Evolutionary conservation across 202 grass and related monocot species (phyloP), one percentile per base, ranked within the genome.

Genomic region (Elaeis oleifera): DNA sequence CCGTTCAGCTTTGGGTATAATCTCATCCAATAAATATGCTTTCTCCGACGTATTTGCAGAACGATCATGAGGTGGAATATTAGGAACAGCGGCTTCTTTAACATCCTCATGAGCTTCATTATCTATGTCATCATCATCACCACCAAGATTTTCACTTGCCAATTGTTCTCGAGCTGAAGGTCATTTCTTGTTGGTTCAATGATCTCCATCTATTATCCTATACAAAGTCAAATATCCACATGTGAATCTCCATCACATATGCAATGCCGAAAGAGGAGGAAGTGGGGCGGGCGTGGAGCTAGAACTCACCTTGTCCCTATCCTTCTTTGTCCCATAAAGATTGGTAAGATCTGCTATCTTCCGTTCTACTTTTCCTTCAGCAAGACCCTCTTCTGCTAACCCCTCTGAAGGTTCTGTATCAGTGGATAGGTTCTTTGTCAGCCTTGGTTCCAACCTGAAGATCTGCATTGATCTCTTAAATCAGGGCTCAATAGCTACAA

Each of bases 61-160:
- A 69, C 66, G 71, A 84, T 97, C 65, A 71, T 92, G 69, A 26
- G 94, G 94, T 53, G 94, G 94, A 92, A 97, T 92, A 60, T 84
- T 97, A 54, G 76, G 74, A 63, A 29, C 5, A 67, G 49, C 74
- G 68, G 31, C 29, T 66, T 57, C 50, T 52, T 56, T 75, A 50
- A 58, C 21, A 18, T 28, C 76, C 26, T 80, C 79, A 59, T 18
- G 73, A 65, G 63, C 17, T 63, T 76, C 68, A 55, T 57, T 71
- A 52, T 55, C 70, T n/a, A 7, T 25, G 13, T 63, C 65, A 39
- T 61, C 63, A 21, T 64, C 17, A 48, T 51, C 70, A 5, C 3
- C 50, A 18, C 60, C 15, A 3, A 17, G 20, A 24, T 61, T 50
- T 71, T 75, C 80, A 68, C 61, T 60, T 25, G 80, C 83, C 58